Evolutionary conservation across 2,329 filamentous ascomycete species (phyloP), one percentile per base, ranked within the genome.

Genomic region (Talaromyces sp.): DNA sequence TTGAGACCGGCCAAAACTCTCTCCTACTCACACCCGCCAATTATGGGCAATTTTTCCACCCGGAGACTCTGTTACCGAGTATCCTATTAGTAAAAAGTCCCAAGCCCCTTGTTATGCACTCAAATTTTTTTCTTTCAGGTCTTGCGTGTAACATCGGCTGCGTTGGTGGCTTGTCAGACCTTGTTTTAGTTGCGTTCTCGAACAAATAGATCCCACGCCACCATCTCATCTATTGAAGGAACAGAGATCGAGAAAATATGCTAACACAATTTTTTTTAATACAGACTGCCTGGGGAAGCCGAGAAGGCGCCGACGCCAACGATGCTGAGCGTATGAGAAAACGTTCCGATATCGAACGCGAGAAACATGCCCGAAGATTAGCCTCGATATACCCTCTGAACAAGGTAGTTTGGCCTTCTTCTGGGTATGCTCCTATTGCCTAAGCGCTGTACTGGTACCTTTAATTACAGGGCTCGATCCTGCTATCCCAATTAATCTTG

Each of bases 281-380:
- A 66, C 75, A 97, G 93, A 97, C 93, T 52, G 94, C 93, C 61
- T 97, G 93, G 93, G 93, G 93, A 74, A 97, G 92, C 80, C 90
- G 93, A 78, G 91, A 92, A 72, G 93, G 95, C 72, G 93, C 92
- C 74, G 93, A 97, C 78, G 86, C 90, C 70, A 90, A 96, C 78
- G 90, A 96, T 78, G 85, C 85, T 68, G 84, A 87, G 70, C 88
- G 90, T 73, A 87, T 91, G 82, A 86, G 77, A 68, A 77, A 75
- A 68, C 75, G 73, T 62, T 76, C 75, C 60, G 74, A 74, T 68
- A 71, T 70, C 63, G 75, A 77, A 69, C 74, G 72, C 58, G 77
- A 77, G 50, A 60, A 67, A 39, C 45, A 62, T 25, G 50, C 17
- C 50, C 49, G 37, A 39, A 49, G 33, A 41, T 31, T 63, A 15